Conservation (phyloP, 306 rosid species). For the Amphicarpaea edgeworthii region DNA sequence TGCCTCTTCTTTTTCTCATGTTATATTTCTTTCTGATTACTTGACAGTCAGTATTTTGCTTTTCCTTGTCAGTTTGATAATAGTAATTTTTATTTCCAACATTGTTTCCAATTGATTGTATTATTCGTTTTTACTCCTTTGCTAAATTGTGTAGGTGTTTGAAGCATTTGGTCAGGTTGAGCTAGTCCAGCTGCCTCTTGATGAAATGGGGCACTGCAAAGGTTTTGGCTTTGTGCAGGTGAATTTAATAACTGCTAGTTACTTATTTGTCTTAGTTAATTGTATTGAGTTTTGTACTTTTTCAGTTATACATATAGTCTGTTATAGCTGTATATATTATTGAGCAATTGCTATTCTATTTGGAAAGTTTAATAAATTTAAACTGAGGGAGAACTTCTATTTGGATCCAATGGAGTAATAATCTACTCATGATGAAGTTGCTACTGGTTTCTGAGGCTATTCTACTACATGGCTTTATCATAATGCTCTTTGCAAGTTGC, state of each 20-base stretch:
- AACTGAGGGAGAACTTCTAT: conserved; percentile 21
- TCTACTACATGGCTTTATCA: conserved; percentile 28
- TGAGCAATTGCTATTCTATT: conserved; percentile 26
- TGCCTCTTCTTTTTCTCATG: neutral
- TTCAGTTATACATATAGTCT: neutral
- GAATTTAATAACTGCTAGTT: conserved; percentile 32
- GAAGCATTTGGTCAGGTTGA: conserved; percentile 98
- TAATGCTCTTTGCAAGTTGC: conserved; percentile 37
- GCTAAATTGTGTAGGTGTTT: conserved; percentile 69
- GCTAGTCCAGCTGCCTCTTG: conserved; percentile 92
- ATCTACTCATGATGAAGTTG: conserved; percentile 31
- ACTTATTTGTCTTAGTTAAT: conserved; percentile 28
- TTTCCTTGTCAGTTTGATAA: neutral
- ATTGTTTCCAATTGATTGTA: conserved; percentile 20
- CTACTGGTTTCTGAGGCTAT: conserved; percentile 30
- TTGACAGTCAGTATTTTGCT: conserved; percentile 4
- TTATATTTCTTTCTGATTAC: conserved; percentile 1
- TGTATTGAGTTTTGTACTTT: neutral
- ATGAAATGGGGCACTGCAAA: conserved; percentile 88
- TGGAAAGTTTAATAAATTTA: conserved; percentile 25
- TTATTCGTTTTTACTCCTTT: conserved; percentile 21
- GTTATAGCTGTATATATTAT: neutral
- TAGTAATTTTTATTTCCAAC: conserved; percentile 13
- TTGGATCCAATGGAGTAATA: conserved; percentile 25
- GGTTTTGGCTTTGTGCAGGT: conserved; percentile 99